These are phyloP conservation scores for Sporobolomyces roseus DNA, from an alignment of 768 basidiomycete species.

Conservation along the genomic window DNA sequence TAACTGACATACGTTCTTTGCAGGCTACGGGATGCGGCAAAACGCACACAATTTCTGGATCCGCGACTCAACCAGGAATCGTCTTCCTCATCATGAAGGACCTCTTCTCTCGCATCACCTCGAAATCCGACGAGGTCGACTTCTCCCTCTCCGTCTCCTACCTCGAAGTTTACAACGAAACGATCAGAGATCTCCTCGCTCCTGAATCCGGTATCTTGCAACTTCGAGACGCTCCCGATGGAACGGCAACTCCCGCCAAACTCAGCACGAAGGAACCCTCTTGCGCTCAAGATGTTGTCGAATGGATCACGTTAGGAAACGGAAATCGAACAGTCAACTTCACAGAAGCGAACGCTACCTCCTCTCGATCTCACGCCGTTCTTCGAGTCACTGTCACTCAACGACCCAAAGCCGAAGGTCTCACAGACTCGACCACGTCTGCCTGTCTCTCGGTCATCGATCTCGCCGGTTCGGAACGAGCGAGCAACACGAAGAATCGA, in stretches of 20 bases:
- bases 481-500: slow-evolving; percentile 93
- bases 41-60: slow-evolving; percentile 97
- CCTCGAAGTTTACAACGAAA: slow-evolving; percentile 98
- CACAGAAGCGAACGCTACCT: slow-evolving; percentile 93
- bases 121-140: slow-evolving; percentile 76
- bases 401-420: slow-evolving; percentile 62
- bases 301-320: slow-evolving; percentile 86
- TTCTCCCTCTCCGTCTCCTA: slow-evolving; percentile 75
- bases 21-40: slow-evolving; percentile 99
- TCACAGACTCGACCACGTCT: slow-evolving; percentile 75
- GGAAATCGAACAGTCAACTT: slow-evolving; percentile 81
- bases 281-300: slow-evolving; percentile 86
- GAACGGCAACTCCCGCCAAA: slow-evolving; percentile 73
- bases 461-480: slow-evolving; percentile 93
- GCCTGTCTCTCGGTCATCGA: slow-evolving; percentile 97
- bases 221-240: slow-evolving; percentile 85
- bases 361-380: slow-evolving; percentile 95
- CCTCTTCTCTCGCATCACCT: slow-evolving; percentile 87
- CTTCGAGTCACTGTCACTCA: slow-evolving; percentile 91
- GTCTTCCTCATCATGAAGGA: slow-evolving; percentile 97
- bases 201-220: slow-evolving; percentile 76
- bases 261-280: slow-evolving; percentile 75
- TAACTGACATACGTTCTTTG: no score
- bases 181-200: slow-evolving; percentile 87
- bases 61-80: slow-evolving; percentile 78